Evolutionary conservation across 345 rosid species (phyloP), one percentile per base, ranked within the genome.

Genomic region (Populus tremula): DNA sequence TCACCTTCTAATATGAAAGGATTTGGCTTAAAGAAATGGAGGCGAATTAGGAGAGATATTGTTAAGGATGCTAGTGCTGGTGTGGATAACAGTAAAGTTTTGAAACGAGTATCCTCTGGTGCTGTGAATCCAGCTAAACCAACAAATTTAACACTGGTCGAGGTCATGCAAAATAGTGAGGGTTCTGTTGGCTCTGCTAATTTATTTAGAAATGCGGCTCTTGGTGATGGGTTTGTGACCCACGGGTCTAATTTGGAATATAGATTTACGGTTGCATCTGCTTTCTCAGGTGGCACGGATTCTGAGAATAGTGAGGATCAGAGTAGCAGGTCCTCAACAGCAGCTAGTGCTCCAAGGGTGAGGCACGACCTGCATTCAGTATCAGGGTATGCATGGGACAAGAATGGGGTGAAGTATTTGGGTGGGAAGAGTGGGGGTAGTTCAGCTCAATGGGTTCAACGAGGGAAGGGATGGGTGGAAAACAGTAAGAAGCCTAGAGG

Each of bases 1-100:
- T 82, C 86, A n/a, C 70, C 93, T 82, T 76, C 85, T 14, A 20
- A 81, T 0, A 16, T 76, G 16, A 94, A 88, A 76, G 94, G 97
- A 6, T 85, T 74, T 75, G 97, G 98, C 23, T 80, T 94, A 87
- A 91, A 83, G 87, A 93, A 91, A 83, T 90, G 99, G 99, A 87
- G 86, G 87, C 85, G 99, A 49, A 77, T 92, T 70, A 90, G 79
- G 87, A 86, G 97, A 83, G 90, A 84, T 62, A 66, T 83, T 77
- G 85, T 82, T 53, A 88, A 88, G 84, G 96, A 89, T 86, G 70
- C 68, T 43, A 78, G 78, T 73, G 72, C 82, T 23, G 71, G 41
- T 64, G 68, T 71, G 53, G 95, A 91, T 71, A 80, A 63, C 59
- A 67, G 90, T 80, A 90, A 88, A 81, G 71, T 78, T 76, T 81